Conservation (phyloP, 2,329 filamentous ascomycete genomes). For the Gnomoniopsis smithogilvyi region DNA sequence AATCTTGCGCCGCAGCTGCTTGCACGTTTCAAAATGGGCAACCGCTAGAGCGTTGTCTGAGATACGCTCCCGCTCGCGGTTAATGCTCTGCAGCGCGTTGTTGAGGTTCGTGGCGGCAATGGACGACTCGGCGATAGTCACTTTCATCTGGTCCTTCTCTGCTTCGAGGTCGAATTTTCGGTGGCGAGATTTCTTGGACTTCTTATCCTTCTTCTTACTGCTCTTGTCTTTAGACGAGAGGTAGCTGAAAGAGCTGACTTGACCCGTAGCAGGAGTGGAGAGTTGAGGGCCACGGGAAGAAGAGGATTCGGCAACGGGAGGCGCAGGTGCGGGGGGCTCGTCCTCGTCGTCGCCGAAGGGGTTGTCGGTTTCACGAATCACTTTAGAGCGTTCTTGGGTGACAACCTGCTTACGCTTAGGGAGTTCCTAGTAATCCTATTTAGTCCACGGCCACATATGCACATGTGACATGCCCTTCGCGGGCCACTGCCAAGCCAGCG, state of each 20-base stretch:
- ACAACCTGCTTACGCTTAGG: constrained; percentile 67
- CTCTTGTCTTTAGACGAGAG: constrained; percentile 45
- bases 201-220: constrained; percentile 37
- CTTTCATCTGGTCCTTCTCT: constrained; percentile 84
- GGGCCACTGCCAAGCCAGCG: too few species aligned
- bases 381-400: constrained; percentile 76
- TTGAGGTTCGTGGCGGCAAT: constrained; percentile 88
- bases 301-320: constrained; percentile 25
- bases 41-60: constrained; percentile 78
- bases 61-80: constrained; percentile 82
- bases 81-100: constrained; percentile 85
- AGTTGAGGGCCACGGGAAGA: constrained; percentile 24
- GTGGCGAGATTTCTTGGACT: constrained; percentile 48
- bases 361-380: constrained; percentile 75
- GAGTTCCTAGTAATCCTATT: constrained; percentile 41
- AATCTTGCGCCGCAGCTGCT: constrained; percentile 77
- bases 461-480: too few species aligned
- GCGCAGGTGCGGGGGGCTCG: constrained; percentile 37
- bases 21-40: constrained; percentile 80
- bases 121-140: constrained; percentile 83
- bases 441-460: too few species aligned
- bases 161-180: constrained; percentile 78
- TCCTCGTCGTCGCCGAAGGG: constrained; percentile 68
- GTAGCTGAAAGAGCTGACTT: constrained; percentile 37
- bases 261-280: constrained; percentile 23